Evolutionary conservation across 2,329 filamentous ascomycete species (phyloP), one percentile per base, ranked within the genome.

Genomic region (Pyricularia pennisetigena): DNA sequence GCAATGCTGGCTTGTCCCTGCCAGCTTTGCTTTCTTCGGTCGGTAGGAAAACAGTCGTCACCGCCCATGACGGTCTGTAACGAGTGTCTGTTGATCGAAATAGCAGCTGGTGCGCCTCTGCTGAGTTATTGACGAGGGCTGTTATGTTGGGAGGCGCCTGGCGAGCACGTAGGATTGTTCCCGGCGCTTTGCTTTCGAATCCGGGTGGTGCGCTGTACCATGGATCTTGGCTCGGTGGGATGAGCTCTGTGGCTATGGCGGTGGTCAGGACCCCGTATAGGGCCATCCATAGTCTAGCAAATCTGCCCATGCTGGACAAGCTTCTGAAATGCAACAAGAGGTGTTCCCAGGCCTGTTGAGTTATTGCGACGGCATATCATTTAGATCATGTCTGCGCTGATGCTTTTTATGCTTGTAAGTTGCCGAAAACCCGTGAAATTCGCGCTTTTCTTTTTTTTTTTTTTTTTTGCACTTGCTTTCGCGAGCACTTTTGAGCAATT

Each of bases 1-100:
- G 72, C 7, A 82, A 68, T 9, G 72, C 70, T 5, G 66, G 54
- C 7, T 16, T 26, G 16, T 64, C 20, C 49, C 41, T 35, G n/a
- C 63, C 65, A 30, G 16, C 30, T 26, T 30, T 14, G 24, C 23
- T 49, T 2, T 20, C 29, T 35, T 63, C 23, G 26, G 32, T 2
- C 20, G 77, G 77, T 0, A 78, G 61, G 4, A 78, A 75, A 0
- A 81, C 69, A 0, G 78, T 80, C 0, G 79, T 80, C 2, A 81
- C 77, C 0, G 79, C 78, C 78, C 78, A 81, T 0, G 76, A 74
- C 0, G 79, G 74, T 23, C 72, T 69, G 68, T 76, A 74, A 1
- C 70, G 72, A 1, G 77, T 76, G 69, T 78, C 74, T 0, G 76
- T 79, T 0, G 79, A 80, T 20, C 78, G 75, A 69, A 78, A 80